Percentiles rank a stretch among this genome's conserved stretches.
Evolutionary conservation across 495 filamentous ascomycete genomes (phyloP).

Genomic region (Aspergillus bertholletiae): DNA sequence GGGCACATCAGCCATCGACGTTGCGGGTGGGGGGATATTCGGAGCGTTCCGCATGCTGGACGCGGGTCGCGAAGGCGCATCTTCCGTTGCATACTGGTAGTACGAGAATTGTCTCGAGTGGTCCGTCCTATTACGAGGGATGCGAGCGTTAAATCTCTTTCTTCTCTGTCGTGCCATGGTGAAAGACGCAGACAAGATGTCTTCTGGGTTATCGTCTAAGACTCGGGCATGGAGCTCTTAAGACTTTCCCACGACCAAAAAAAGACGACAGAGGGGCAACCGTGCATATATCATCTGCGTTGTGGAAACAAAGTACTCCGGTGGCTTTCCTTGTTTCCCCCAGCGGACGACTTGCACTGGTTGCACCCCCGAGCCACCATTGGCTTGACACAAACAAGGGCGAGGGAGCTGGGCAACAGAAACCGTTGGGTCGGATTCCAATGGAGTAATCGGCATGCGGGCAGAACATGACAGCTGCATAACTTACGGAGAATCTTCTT

Average conservation of each 20-base stretch:
- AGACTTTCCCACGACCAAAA: background rate
- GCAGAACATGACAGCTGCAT: background rate
- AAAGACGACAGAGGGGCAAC: background rate
- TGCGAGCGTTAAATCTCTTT: conserved; percentile 23
- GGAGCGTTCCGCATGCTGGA: conserved; percentile 55
- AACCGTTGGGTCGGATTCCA: conserved; percentile 5
- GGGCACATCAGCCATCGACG: conserved; percentile 40
- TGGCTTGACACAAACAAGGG: conserved; percentile 6
- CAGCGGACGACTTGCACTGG: background rate
- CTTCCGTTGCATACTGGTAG: conserved; percentile 29
- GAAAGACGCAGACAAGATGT: background rate
- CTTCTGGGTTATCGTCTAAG: background rate
- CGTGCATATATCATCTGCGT: background rate
- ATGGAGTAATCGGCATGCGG: conserved; percentile 13
- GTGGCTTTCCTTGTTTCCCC: background rate
- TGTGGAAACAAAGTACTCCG: no score
- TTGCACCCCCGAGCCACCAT: background rate
- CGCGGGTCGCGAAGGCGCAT: conserved; percentile 44
- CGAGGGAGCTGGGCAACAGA: conserved; percentile 3
- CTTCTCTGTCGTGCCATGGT: background rate
- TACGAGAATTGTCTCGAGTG: conserved; percentile 19
- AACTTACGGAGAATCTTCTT: conserved; percentile 18
- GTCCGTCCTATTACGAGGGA: conserved; percentile 19
- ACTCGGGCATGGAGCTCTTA: background rate
- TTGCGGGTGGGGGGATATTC: conserved; percentile 51